These are phyloP conservation scores for Tetracladium marchalianum DNA, from an alignment of 495 filamentous ascomycete genomes.

Conservation along the genomic window DNA sequence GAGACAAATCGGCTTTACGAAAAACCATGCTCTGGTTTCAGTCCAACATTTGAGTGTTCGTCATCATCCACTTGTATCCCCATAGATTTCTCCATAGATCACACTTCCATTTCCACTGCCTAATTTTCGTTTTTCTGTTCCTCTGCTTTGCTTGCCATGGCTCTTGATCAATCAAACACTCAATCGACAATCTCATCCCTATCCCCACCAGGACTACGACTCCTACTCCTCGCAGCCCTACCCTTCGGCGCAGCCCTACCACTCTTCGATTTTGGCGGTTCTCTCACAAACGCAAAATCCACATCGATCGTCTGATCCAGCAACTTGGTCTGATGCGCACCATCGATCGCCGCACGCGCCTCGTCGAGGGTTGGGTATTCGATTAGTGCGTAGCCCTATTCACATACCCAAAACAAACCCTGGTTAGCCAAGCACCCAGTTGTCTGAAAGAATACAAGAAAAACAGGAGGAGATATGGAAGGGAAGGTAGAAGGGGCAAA, in stretches of 20 bases:
- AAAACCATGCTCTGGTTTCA: too few species aligned
- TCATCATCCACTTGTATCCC: too few species aligned
- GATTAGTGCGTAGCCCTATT: constrained; percentile 84
- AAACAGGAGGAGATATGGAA: neutral
- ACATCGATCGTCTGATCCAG: constrained; percentile 87
- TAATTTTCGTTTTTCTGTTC: too few species aligned
- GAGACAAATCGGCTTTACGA: too few species aligned
- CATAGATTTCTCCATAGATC: too few species aligned
- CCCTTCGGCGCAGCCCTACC: constrained; percentile 17
- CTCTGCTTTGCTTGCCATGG: too few species aligned
- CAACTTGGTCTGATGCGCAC: constrained; percentile 69
- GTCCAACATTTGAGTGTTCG: too few species aligned
- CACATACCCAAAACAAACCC: neutral
- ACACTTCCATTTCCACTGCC: too few species aligned
- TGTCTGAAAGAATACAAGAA: neutral
- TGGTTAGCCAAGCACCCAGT: constrained; percentile 4
- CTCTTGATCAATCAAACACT: neutral
- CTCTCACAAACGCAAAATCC: constrained; percentile 95
- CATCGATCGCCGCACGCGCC: constrained; percentile 77
- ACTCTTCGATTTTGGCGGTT: constrained; percentile 50
- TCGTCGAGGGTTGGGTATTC: constrained; percentile 86
- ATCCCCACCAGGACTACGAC: constrained; percentile 15
- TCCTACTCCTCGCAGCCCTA: constrained; percentile 16
- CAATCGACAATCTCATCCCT: constrained; percentile 18
- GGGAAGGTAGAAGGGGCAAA: neutral